Percentiles rank a stretch among this genome's conserved stretches.
Conservation (phyloP, 345 rosid genomes). For the Linum tenue region DNA sequence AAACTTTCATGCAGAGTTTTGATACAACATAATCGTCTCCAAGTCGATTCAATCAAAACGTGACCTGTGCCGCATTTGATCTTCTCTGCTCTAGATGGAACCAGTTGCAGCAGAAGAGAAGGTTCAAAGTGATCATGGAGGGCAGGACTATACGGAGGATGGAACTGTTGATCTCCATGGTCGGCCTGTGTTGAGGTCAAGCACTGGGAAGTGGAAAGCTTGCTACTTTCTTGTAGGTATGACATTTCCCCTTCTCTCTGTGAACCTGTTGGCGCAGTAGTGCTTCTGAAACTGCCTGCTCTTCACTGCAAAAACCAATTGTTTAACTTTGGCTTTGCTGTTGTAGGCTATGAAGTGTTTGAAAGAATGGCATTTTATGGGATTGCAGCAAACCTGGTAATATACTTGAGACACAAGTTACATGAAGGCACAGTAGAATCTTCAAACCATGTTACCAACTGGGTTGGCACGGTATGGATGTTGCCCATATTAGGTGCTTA, state of each 20-base stretch:
- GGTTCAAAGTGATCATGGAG: not conserved
- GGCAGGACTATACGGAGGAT: conserved; percentile 6
- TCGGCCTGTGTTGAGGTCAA: not conserved
- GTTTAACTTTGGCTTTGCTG: not conserved
- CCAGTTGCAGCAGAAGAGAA: not conserved
- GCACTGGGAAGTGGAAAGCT: conserved; percentile 7
- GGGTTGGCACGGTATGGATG: conserved; percentile 10
- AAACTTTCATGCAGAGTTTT: not conserved
- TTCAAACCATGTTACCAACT: conserved; percentile 10
- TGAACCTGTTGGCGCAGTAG: not conserved
- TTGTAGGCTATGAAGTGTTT: conserved; percentile 6
- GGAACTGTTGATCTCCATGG: conserved; percentile 7
- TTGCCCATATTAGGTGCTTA: conserved; percentile 4
- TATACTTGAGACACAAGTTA: conserved; percentile 4
- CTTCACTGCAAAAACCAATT: not conserved
- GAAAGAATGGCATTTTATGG: conserved; percentile 12
- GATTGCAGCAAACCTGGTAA: conserved; percentile 5
- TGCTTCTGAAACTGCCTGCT: not conserved
- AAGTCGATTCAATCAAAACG: not conserved
- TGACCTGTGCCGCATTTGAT: not conserved
- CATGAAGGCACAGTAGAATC: conserved; percentile 9
- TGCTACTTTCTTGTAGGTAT: conserved; percentile 6
- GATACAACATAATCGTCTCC: not conserved
- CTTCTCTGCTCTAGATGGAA: not conserved
- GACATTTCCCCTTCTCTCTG: not conserved